Conservation (phyloP, 768 basidiomycete species). For the Boletus edulis region DNA sequence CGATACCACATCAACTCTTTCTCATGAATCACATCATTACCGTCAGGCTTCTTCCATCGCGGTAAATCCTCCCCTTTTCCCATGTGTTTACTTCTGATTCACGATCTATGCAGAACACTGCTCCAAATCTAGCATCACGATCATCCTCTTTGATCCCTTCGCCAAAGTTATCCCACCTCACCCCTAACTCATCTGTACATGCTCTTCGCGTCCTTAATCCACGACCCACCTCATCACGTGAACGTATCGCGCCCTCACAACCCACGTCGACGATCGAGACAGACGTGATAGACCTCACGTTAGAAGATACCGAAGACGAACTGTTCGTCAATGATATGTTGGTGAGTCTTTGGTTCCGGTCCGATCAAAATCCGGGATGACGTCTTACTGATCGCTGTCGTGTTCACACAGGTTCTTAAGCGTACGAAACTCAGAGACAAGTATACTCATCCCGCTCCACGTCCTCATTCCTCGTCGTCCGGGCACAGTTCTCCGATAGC, state of each 20-base stretch:
- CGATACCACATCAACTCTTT: slow-evolving; percentile 9
- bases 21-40: neutral
- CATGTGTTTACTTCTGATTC: neutral
- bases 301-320: slow-evolving; percentile 24
- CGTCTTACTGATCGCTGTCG: slow-evolving; percentile 1
- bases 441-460: slow-evolving; percentile 4
- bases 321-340: neutral
- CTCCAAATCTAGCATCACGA: neutral
- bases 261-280: neutral
- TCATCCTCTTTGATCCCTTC: neutral
- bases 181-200: slow-evolving; percentile 6
- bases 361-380: slow-evolving; percentile 1
- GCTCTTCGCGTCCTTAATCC: slow-evolving; percentile 1
- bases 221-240: neutral
- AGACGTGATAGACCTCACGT: slow-evolving; percentile 23
- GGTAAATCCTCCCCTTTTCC: slow-evolving; percentile 12
- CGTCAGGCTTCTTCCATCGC: slow-evolving; percentile 6
- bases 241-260: neutral
- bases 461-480: neutral
- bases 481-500: slow-evolving; percentile 5
- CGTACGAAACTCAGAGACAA: neutral
- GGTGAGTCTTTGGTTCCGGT: slow-evolving; percentile 17
- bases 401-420: neutral
- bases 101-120: slow-evolving; percentile 8
- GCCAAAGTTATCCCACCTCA: slow-evolving; percentile 1